These are phyloP conservation scores for Pseudoscleropodium purum DNA, from an alignment of 225 moss, liverwort and hornwort genomes.

Conservation along the genomic window DNA sequence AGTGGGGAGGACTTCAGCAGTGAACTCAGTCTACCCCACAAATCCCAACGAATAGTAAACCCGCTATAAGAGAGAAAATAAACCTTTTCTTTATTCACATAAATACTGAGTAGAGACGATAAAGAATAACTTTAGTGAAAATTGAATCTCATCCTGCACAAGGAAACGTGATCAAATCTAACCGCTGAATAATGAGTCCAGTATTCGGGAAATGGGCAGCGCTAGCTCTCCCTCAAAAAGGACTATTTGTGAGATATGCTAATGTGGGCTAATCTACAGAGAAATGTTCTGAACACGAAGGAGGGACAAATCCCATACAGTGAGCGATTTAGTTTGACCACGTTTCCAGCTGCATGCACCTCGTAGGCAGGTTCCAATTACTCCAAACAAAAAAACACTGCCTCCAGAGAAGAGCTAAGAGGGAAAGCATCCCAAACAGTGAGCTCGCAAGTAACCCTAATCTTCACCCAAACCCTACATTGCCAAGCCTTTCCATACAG, in stretches of 20 bases:
- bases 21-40: background rate
- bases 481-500: background rate
- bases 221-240: background rate
- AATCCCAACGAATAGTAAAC: background rate
- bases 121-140: background rate
- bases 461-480: background rate
- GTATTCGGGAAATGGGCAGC: background rate
- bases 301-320: background rate
- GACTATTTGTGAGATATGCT: background rate
- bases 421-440: background rate
- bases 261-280: background rate
- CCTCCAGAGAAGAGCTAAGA: background rate
- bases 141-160: background rate
- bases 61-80: background rate
- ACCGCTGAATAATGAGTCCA: background rate
- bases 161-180: constrained; percentile 3
- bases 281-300: background rate
- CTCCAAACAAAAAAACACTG: background rate
- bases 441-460: background rate
- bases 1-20: background rate
- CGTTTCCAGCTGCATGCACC: background rate
- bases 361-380: background rate
- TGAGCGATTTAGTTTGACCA: background rate
- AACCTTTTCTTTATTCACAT: background rate
- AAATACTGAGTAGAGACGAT: background rate